Percentiles rank a stretch among this genome's conserved stretches.
These are phyloP conservation scores for Boletus speciosus DNA, from an alignment of 768 basidiomycete genomes.

Conservation along the genomic window DNA sequence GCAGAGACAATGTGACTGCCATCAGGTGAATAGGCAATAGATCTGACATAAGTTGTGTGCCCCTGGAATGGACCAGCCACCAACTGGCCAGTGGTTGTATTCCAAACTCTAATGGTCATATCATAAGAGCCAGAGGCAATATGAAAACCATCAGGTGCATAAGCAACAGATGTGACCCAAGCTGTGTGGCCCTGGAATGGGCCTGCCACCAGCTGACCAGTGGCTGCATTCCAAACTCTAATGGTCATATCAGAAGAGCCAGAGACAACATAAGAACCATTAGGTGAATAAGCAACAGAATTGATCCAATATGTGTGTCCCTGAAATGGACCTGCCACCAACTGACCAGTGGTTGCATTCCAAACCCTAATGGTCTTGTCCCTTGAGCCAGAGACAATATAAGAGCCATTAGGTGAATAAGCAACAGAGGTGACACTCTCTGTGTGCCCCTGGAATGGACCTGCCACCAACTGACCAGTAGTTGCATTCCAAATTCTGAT, in stretches of 20 bases:
- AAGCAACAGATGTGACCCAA: too few relatives aligned
- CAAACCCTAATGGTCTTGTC: too few relatives aligned
- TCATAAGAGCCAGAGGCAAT: neutral
- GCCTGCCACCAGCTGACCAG: neutral
- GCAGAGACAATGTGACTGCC: neutral
- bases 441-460: conserved; percentile 2
- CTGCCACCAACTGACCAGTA: neutral
- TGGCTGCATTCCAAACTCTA: conserved; percentile 9
- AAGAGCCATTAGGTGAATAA: neutral
- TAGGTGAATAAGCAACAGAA: neutral
- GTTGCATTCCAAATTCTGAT: conserved; percentile 15
- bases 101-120: conserved; percentile 12
- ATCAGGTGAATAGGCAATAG: conserved; percentile 7
- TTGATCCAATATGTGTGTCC: neutral
- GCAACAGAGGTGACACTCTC: neutral
- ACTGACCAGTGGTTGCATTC: too few relatives aligned
- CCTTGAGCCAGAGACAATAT: neutral
- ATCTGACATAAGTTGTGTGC: conserved; percentile 2
- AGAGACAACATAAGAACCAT: conserved; percentile 1
- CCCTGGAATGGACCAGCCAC: neutral
- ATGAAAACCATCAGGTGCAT: neutral
- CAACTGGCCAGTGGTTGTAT: conserved; percentile 3
- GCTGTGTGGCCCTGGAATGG: neutral
- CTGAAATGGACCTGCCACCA: neutral
- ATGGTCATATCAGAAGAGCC: neutral